Percentiles rank a stretch among this genome's conserved stretches.
Conservation (phyloP, 2,329 filamentous ascomycete genomes). For the Colletotrichum salicis region DNA sequence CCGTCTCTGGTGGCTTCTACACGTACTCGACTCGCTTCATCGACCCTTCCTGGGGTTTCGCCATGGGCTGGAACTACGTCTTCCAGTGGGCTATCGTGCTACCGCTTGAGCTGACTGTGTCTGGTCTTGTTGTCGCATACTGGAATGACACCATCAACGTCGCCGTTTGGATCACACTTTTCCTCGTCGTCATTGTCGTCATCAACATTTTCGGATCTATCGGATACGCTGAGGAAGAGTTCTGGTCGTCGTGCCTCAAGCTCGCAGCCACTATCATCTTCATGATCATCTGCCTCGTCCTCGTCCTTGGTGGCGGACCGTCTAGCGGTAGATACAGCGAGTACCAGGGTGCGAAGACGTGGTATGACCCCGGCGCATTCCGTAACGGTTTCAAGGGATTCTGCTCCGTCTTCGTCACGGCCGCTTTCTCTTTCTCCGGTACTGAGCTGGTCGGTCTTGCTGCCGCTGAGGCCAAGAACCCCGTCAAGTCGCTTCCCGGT, state of each 20-base stretch:
- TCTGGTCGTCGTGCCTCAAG: conserved; percentile 65
- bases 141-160: conserved; percentile 59
- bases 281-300: conserved; percentile 69
- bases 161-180: conserved; percentile 64
- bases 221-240: conserved; percentile 67
- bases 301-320: conserved; percentile 68
- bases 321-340: conserved; percentile 50
- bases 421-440: conserved; percentile 75
- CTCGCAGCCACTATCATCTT: conserved; percentile 67
- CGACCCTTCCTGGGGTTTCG: conserved; percentile 69
- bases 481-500: conserved; percentile 76
- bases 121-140: conserved; percentile 60
- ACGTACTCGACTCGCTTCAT: conserved; percentile 71
- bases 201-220: conserved; percentile 67
- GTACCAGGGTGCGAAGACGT: conserved; percentile 55
- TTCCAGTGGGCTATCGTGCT: conserved; percentile 63
- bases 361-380: conserved; percentile 63
- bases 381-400: conserved; percentile 77
- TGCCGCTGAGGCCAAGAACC: conserved; percentile 75
- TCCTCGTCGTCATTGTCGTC: conserved; percentile 58
- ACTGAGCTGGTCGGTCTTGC: conserved; percentile 77
- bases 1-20: conserved; percentile 72
- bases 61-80: conserved; percentile 63
- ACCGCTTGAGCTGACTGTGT: conserved; percentile 62
- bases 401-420: conserved; percentile 75